Evolutionary conservation across 2,329 filamentous ascomycete genomes (phyloP).

Genomic region (Tolypocladium tropicale): DNA sequence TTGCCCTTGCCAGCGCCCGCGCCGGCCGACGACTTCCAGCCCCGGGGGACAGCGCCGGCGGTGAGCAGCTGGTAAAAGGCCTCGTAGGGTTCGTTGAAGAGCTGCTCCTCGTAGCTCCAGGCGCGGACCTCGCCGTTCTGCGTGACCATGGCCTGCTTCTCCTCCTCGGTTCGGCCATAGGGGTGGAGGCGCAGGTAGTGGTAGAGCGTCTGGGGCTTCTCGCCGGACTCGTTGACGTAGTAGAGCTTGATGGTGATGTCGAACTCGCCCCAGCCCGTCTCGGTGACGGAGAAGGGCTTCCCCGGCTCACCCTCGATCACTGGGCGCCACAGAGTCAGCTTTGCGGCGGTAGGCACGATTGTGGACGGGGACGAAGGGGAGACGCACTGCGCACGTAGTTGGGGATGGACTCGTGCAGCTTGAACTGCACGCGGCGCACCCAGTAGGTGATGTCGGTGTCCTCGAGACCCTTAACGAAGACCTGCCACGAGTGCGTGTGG

Average conservation of each 20-base stretch:
- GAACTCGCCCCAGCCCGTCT: conserved; percentile 98
- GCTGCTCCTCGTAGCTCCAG: conserved; percentile 84
- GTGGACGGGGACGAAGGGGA: conserved; percentile 3
- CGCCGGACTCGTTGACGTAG: conserved; percentile 76
- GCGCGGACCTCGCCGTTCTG: conserved; percentile 57
- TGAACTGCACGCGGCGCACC: conserved; percentile 95
- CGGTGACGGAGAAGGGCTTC: conserved; percentile 71
- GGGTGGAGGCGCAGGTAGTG: conserved; percentile 87
- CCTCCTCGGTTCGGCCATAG: conserved; percentile 72
- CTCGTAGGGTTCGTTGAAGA: conserved; percentile 96
- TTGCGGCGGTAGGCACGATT: too few species aligned
- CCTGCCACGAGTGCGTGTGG: conserved; percentile 94
- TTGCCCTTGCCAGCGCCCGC: background rate
- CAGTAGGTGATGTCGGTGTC: conserved; percentile 89
- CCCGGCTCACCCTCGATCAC: conserved; percentile 60
- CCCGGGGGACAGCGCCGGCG: conserved; percentile 49
- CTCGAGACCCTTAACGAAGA: conserved; percentile 85
- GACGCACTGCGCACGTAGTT: conserved; percentile 70
- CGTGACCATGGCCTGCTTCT: conserved; percentile 49
- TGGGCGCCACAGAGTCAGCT: conserved; percentile 11
- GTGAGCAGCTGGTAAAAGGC: conserved; percentile 84
- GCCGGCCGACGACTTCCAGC: conserved; percentile 24
- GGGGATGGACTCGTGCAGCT: conserved; percentile 92
- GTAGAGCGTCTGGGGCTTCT: conserved; percentile 94
- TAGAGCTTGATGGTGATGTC: conserved; percentile 92